Evolutionary conservation across 1,139 yeast species (phyloP), one percentile per base, ranked within the genome.

Genomic region (Pneumocystis jirovecii): DNA sequence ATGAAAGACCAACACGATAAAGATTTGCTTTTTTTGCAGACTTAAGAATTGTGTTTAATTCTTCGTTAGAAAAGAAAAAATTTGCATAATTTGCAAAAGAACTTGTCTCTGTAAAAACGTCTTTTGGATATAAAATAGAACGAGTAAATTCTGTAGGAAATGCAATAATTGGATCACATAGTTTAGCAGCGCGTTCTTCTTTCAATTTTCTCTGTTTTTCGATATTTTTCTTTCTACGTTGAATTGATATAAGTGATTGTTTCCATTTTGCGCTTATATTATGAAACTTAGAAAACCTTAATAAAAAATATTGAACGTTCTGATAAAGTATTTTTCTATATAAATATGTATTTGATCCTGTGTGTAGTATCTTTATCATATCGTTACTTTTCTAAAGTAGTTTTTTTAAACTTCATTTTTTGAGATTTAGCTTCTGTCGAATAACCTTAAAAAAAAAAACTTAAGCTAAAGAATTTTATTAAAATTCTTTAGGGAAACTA

Each of bases 181-280:
- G 39, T 8, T 61, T 56, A 25, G 64, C 45, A 17, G 62, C 39
- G 2, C 67, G 64, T 21, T 65, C 61, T 7, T 62, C 65, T 39
- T 57, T 64, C 39, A 65, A 35, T 7, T 60, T 65, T n/a, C 19
- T 56, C 17, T 65, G 67, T n/a, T 65, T 50, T 19, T 61, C 64
- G 8, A 65, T 60, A 44, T 65, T 65, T 25, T 64, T 63, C 39
- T 65, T 65, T 39, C 42, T 64, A 34, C 65, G 63, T 35, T 61
- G 67, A 29, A 65, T 63, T 19, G 67, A 64, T 31, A 44, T 42
- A 39, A 50, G 64, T n/a, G 63, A 62, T n/a, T 64, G 65, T 39
- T 61, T 64, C 57, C 57, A 50, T 25, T 34, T 50, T 50, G 15
- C 25, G 25, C 10, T 50, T 50, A 25, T 50, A 25, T 3, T 50